A percentile compares a stretch with the other conserved stretches of the same genome.
phyloP scores from a whole-genome alignment of 176 grass and related monocot genomes.

The Triticum turgidum region DNA sequence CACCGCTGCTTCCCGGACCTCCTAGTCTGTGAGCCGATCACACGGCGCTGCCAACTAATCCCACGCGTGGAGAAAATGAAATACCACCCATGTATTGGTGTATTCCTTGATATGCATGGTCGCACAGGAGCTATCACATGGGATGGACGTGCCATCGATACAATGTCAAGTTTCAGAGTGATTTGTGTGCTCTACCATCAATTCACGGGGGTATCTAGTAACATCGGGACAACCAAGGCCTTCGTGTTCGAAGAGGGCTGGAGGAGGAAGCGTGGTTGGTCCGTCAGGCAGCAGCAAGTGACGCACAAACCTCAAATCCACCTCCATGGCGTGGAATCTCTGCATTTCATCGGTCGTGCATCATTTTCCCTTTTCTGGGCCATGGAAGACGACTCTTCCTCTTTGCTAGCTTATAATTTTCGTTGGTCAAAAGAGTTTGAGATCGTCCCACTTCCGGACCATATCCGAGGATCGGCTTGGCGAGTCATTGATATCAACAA shows the following conservation, averaged over 20 bases:
- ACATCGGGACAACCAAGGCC: not conserved
- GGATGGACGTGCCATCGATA: not conserved
- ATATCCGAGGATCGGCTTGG: not conserved
- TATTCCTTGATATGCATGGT: not conserved
- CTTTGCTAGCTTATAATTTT: not conserved
- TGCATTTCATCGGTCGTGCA: not conserved
- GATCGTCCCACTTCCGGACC: not conserved
- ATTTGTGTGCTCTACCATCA: not conserved
- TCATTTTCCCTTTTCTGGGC: not conserved
- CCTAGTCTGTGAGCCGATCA: not conserved
- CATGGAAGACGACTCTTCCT: not conserved
- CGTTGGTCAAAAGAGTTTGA: not conserved
- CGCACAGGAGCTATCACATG: not conserved
- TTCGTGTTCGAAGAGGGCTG: not conserved
- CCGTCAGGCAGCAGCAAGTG: not conserved
- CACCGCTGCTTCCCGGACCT: not conserved
- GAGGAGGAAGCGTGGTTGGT: not conserved
- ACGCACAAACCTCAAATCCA: not conserved
- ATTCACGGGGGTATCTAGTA: not conserved
- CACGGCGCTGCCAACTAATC: not conserved
- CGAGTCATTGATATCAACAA: not conserved
- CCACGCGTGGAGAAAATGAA: not conserved
- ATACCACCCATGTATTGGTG: conserved; percentile 20
- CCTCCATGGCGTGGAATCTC: not conserved
- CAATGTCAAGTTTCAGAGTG: not conserved